phyloP scores from a whole-genome alignment of 768 basidiomycete species.

The Collybia nuda region DNA sequence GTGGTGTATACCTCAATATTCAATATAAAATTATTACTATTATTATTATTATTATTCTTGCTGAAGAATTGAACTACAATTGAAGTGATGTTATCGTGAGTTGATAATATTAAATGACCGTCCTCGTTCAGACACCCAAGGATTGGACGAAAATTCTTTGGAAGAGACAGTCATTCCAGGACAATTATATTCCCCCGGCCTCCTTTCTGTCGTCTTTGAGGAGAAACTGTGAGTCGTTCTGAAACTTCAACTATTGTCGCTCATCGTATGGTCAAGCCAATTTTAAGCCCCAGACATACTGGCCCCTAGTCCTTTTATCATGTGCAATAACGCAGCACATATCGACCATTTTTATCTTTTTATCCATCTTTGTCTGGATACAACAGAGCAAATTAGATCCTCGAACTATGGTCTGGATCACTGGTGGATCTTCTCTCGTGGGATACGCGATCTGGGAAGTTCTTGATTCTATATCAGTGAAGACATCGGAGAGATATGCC shows the following conservation, averaged over 20 bases:
- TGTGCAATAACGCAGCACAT: constrained; percentile 85
- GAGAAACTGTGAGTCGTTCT: constrained; percentile 64
- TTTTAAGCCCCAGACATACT: constrained; percentile 77
- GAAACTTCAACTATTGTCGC: constrained; percentile 8
- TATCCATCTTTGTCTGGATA: constrained; percentile 76
- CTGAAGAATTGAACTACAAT: too few species aligned
- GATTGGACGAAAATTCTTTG: constrained; percentile 78
- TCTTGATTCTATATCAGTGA: constrained; percentile 31
- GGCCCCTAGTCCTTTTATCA: constrained; percentile 66
- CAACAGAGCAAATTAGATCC: constrained; percentile 67
- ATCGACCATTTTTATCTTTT: constrained; percentile 76
- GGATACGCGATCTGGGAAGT: constrained; percentile 69
- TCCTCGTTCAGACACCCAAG: constrained; percentile 1
- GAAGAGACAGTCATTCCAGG: constrained; percentile 73
- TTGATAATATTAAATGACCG: constrained; percentile 15
- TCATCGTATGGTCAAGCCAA: constrained; percentile 52
- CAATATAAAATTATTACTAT: too few species aligned
- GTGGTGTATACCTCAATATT: too few species aligned
- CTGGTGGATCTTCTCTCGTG: constrained; percentile 53
- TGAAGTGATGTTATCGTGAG: too few species aligned
- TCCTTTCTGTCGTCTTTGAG: constrained; percentile 78
- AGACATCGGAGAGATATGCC: constrained; percentile 9
- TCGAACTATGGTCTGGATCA: constrained; percentile 64
- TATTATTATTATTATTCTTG: too few species aligned
- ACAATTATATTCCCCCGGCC: constrained; percentile 78